phyloP scores from a whole-genome alignment of 371 early-diverging fungal genomes.

The Lichtheimia ramosa region DNA sequence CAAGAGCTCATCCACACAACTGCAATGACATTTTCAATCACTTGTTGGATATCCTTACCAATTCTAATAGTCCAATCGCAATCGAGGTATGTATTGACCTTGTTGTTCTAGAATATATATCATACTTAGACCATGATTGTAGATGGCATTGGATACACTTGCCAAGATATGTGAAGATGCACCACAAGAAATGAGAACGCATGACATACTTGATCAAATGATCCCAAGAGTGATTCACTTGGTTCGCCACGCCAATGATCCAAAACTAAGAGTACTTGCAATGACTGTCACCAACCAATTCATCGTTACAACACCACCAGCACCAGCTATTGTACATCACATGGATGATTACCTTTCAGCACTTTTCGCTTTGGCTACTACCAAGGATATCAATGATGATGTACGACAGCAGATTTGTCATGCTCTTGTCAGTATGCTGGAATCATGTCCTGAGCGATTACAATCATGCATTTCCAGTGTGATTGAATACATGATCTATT shows the following conservation, averaged over 20 bases:
- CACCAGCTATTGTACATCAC: conserved; percentile 56
- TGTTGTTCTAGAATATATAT: background rate
- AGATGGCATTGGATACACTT: conserved; percentile 83
- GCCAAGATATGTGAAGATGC: conserved; percentile 92
- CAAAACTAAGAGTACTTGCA: conserved; percentile 70
- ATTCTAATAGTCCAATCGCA: conserved; percentile 49
- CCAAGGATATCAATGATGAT: conserved; percentile 67
- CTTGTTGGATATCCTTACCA: conserved; percentile 68
- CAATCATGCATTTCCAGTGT: conserved; percentile 75
- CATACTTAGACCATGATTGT: background rate
- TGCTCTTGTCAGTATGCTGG: conserved; percentile 86
- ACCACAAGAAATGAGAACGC: conserved; percentile 69
- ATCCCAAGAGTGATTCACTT: conserved; percentile 81
- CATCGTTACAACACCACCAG: conserved; percentile 54
- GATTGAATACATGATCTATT: conserved; percentile 88
- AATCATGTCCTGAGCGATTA: conserved; percentile 74
- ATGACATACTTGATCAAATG: conserved; percentile 67
- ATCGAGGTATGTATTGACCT: conserved; percentile 64
- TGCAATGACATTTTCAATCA: conserved; percentile 79
- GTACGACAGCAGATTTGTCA: conserved; percentile 88
- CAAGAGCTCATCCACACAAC: conserved; percentile 59
- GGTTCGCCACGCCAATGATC: conserved; percentile 58
- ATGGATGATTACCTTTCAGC: conserved; percentile 73
- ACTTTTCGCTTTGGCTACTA: conserved; percentile 60
- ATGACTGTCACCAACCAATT: conserved; percentile 81